A percentile compares a stretch with the other conserved stretches of the same genome.
phyloP scores from a whole-genome alignment of 2,329 filamentous ascomycete genomes.

The Trichoderma sp. region DNA sequence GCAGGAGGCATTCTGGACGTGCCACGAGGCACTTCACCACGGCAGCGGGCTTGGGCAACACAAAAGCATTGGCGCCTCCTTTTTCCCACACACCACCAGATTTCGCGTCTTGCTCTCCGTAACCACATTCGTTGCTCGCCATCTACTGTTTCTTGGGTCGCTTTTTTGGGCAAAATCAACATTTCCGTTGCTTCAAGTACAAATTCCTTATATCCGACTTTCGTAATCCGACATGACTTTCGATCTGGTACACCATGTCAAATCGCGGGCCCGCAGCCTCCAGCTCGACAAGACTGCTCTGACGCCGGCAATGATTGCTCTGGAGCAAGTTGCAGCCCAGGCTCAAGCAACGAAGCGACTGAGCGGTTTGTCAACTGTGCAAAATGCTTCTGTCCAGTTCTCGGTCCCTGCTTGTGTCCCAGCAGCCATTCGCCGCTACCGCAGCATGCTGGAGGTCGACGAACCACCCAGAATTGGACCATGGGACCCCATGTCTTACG shows the following conservation, averaged over 20 bases:
- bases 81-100: slow-evolving; percentile 21
- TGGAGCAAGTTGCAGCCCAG: slow-evolving; percentile 21
- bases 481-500: slow-evolving; percentile 44
- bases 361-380: slow-evolving; percentile 29
- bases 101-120: slow-evolving; percentile 28
- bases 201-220: slow-evolving; percentile 25
- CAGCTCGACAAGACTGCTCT: slow-evolving; percentile 42
- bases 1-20: slow-evolving; percentile 19
- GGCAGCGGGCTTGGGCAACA: not conserved
- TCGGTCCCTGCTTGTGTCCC: slow-evolving; percentile 18
- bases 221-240: slow-evolving; percentile 39
- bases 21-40: slow-evolving; percentile 23
- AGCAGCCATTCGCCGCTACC: slow-evolving; percentile 36
- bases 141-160: slow-evolving; percentile 49
- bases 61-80: slow-evolving; percentile 20
- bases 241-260: slow-evolving; percentile 44
- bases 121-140: slow-evolving; percentile 38
- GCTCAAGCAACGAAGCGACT: slow-evolving; percentile 33
- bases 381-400: slow-evolving; percentile 19
- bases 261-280: slow-evolving; percentile 47
- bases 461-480: slow-evolving; percentile 45
- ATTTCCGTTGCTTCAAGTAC: slow-evolving; percentile 27
- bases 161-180: slow-evolving; percentile 33
- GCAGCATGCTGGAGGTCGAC: slow-evolving; percentile 55
- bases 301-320: slow-evolving; percentile 21